Evolutionary conservation across 2,329 filamentous ascomycete genomes (phyloP).

Genomic region (Colletotrichum sp.): DNA sequence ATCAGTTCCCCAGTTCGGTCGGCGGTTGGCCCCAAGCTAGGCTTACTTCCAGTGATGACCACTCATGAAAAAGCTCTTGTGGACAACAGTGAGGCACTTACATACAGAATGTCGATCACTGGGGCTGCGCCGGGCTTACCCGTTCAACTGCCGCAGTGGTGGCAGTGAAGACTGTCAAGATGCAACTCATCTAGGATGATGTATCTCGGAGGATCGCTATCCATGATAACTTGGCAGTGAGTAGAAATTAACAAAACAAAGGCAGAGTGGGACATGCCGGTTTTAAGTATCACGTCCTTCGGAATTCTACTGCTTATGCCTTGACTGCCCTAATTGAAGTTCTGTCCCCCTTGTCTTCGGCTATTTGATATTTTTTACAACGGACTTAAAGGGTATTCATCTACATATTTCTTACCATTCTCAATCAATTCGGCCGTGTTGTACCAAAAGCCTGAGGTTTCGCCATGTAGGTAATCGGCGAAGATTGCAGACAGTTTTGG

Average conservation of each 20-base stretch:
- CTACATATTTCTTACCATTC: background rate
- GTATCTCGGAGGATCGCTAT: background rate
- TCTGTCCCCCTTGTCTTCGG: background rate
- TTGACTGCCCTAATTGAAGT: background rate
- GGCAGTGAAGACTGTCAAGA: background rate
- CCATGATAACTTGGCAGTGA: background rate
- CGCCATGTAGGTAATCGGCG: background rate
- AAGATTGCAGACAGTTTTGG: background rate
- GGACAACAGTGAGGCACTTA: background rate
- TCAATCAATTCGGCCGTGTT: background rate
- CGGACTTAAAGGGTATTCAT: background rate
- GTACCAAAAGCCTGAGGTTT: background rate
- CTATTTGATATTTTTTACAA: background rate
- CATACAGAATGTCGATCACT: background rate
- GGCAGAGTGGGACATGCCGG: background rate
- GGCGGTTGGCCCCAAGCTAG: background rate
- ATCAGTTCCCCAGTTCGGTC: background rate
- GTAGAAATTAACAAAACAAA: background rate
- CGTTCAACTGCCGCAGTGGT: background rate
- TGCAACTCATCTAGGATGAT: background rate
- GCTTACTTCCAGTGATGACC: background rate
- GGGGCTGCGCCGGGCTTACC: background rate
- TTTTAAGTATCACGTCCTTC: background rate
- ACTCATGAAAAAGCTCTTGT: background rate
- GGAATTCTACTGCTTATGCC: background rate